Percentiles rank a stretch among this genome's conserved stretches.
phyloP scores from a whole-genome alignment of 1,284 basidiomycete species.

The Malassezia arunalokei region DNA sequence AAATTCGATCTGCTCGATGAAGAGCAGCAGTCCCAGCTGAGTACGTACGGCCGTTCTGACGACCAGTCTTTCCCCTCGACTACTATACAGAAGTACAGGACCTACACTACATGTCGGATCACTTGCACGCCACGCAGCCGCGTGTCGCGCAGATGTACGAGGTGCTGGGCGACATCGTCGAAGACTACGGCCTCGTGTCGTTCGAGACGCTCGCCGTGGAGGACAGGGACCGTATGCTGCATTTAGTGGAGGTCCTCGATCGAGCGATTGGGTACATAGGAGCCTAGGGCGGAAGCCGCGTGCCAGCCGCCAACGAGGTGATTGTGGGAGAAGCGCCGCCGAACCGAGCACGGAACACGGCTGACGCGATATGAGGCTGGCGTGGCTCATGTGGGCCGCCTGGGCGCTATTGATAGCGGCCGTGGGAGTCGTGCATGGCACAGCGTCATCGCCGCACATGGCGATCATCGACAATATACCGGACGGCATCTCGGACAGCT shows the following conservation, averaged over 20 bases:
- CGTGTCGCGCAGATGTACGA: conserved; percentile 56
- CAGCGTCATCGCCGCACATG: background rate
- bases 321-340: too few species aligned
- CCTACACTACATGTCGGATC: conserved; percentile 69
- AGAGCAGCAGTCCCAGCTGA: conserved; percentile 20
- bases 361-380: background rate
- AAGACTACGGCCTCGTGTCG: conserved; percentile 84
- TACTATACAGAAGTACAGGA: conserved; percentile 98
- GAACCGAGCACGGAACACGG: too few species aligned
- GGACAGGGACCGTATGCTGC: conserved; percentile 39
- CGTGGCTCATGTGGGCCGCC: background rate
- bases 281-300: too few species aligned
- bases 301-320: too few species aligned
- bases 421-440: background rate
- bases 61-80: conserved; percentile 75
- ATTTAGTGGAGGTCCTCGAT: conserved; percentile 34
- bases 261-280: conserved; percentile 38
- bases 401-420: background rate
- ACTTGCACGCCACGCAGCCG: conserved; percentile 12
- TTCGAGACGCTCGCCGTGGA: conserved; percentile 79
- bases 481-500: conserved; percentile 1
- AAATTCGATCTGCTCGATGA: conserved; percentile 72
- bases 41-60: conserved; percentile 8
- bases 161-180: conserved; percentile 77
- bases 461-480: conserved; percentile 3